Conservation (phyloP, 768 basidiomycete genomes). For the Artomyces pyxidatus region DNA sequence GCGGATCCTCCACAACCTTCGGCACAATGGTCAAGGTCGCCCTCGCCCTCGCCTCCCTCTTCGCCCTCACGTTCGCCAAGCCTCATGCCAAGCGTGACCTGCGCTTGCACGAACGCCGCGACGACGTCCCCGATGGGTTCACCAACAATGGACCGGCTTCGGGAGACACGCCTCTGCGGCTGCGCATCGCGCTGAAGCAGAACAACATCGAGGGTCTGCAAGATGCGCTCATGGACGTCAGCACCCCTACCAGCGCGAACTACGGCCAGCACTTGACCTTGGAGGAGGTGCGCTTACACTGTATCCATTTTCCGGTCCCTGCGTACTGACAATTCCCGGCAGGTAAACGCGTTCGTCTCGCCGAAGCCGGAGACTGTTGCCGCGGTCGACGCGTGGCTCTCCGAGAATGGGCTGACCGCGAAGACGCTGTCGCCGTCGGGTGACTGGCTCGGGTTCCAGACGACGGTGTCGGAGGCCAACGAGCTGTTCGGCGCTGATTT, state of each 20-base stretch:
- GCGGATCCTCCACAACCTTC: too few species aligned
- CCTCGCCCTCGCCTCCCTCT: not conserved
- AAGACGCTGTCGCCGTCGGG: constrained; percentile 19
- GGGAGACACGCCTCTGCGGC: constrained; percentile 20
- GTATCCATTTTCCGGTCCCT: not conserved
- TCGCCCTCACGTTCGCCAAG: not conserved
- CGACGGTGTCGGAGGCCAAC: constrained; percentile 23
- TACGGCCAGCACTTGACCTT: constrained; percentile 31
- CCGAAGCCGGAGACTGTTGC: constrained; percentile 17
- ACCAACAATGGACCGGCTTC: not conserved
- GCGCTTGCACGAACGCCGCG: not conserved
- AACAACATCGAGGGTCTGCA: constrained; percentile 29
- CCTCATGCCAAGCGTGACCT: not conserved
- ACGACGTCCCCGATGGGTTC: not conserved
- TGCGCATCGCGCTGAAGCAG: constrained; percentile 11
- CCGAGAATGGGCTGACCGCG: constrained; percentile 19
- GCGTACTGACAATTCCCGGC: not conserved
- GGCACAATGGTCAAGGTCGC: not conserved
- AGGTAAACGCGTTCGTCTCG: constrained; percentile 4
- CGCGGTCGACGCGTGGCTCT: constrained; percentile 22
- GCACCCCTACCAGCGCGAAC: constrained; percentile 26
- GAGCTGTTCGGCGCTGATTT: constrained; percentile 24
- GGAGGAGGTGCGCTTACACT: constrained; percentile 25
- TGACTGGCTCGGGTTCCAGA: constrained; percentile 21
- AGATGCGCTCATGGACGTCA: constrained; percentile 28